phyloP scores from a whole-genome alignment of 2,329 filamentous ascomycete species.

The Neurospora sp. region DNA sequence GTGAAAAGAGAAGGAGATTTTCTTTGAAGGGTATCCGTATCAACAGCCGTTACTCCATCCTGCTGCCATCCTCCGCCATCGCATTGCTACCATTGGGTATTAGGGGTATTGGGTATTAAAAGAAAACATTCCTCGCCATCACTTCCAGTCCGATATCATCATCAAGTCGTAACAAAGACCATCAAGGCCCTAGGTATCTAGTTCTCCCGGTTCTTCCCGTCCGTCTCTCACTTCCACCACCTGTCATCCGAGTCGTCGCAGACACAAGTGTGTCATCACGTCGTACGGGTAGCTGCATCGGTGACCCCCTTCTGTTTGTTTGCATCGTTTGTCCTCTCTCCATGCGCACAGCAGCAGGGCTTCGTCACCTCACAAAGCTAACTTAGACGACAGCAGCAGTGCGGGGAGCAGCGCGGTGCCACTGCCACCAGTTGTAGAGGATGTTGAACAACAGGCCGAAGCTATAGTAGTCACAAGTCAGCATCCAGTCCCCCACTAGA shows the following conservation, averaged over 20 bases:
- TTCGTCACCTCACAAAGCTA: neutral
- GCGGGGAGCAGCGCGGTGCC: conserved; percentile 15
- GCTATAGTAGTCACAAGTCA: conserved; percentile 8
- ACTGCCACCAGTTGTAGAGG: conserved; percentile 23
- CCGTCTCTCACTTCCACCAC: neutral
- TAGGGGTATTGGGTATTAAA: neutral
- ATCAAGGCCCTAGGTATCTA: neutral
- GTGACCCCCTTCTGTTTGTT: neutral
- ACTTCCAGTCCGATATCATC: neutral
- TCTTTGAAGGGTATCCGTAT: neutral
- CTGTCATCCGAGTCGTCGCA: neutral
- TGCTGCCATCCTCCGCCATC: neutral
- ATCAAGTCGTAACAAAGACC: neutral
- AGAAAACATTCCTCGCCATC: neutral
- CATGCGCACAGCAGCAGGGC: neutral
- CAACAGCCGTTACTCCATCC: neutral
- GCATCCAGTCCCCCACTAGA: neutral
- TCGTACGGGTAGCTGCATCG: neutral
- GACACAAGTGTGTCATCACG: neutral
- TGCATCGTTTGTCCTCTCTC: neutral
- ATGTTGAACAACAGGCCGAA: conserved; percentile 26
- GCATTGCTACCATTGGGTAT: neutral
- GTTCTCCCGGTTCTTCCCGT: neutral
- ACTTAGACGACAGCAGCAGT: conserved; percentile 18
- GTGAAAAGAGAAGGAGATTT: neutral